Conservation (phyloP, 495 filamentous ascomycete genomes). For the Neurospora sp. region DNA sequence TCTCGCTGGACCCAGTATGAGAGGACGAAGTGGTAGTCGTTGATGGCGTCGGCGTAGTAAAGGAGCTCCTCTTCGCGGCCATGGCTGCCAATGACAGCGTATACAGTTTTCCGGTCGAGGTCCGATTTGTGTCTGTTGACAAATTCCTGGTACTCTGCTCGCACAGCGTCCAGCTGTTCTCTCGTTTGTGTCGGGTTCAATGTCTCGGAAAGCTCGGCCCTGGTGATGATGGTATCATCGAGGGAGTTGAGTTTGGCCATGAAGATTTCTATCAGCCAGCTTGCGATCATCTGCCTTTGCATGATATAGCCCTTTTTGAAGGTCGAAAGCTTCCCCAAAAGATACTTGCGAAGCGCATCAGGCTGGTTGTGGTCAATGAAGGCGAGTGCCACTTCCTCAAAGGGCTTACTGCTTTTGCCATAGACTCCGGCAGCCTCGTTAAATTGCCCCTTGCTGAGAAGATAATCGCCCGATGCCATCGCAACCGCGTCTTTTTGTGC, state of each 20-base stretch:
- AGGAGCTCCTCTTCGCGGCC: slow-evolving; percentile 87
- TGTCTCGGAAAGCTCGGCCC: slow-evolving; percentile 69
- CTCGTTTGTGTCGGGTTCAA: slow-evolving; percentile 58
- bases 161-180: slow-evolving; percentile 57
- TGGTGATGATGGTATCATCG: slow-evolving; percentile 86
- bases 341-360: slow-evolving; percentile 85
- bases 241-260: slow-evolving; percentile 95
- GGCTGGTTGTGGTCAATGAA: slow-evolving; percentile 85
- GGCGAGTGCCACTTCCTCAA: slow-evolving; percentile 85
- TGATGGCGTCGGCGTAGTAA: slow-evolving; percentile 74
- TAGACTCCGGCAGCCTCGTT: slow-evolving; percentile 81
- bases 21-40: slow-evolving; percentile 90
- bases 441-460: slow-evolving; percentile 68
- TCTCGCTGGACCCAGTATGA: slow-evolving; percentile 97
- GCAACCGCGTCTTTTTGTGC: slow-evolving; percentile 82
- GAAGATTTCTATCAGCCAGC: slow-evolving; percentile 90
- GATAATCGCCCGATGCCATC: slow-evolving; percentile 78
- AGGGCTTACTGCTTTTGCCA: slow-evolving; percentile 90
- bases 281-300: slow-evolving; percentile 91
- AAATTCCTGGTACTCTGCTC: slow-evolving; percentile 80
- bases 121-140: slow-evolving; percentile 72
- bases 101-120: slow-evolving; percentile 82
- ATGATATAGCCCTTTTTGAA: slow-evolving; percentile 78
- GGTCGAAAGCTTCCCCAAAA: slow-evolving; percentile 69
- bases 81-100: slow-evolving; percentile 92